These are phyloP conservation scores for Phytophthora ramorum DNA, from an alignment of 352 stramenopile species.

Conservation along the genomic window DNA sequence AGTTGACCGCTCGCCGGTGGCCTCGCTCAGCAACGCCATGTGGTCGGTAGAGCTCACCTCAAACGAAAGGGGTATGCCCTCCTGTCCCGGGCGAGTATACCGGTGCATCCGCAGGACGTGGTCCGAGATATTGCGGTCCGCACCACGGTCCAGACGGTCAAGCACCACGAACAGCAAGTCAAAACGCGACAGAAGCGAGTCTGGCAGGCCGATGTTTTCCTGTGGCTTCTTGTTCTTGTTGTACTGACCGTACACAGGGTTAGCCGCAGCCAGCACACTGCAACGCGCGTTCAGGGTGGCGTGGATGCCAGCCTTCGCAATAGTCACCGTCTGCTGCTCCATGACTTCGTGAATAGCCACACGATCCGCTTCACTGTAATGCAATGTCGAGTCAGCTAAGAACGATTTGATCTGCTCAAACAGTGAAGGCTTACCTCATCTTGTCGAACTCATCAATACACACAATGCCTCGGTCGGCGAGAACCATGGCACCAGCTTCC, in stretches of 20 bases:
- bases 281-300: constrained; percentile 98
- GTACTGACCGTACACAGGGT: constrained; percentile 99
- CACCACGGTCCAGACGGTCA: constrained; percentile 96
- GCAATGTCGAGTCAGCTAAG: constrained; percentile 16
- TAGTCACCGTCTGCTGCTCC: constrained; percentile 99
- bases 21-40: constrained; percentile 70
- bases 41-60: constrained; percentile 85
- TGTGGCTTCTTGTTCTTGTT: constrained; percentile 97
- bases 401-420: not conserved
- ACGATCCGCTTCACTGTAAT: constrained; percentile 92
- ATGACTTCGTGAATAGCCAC: constrained; percentile 99
- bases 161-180: constrained; percentile 99
- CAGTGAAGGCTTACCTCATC: constrained; percentile 84
- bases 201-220: constrained; percentile 99
- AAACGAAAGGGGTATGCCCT: constrained; percentile 91
- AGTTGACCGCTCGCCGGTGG: constrained; percentile 62
- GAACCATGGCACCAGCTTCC: constrained; percentile 99
- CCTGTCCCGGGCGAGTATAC: constrained; percentile 89
- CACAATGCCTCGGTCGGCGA: constrained; percentile 98
- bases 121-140: constrained; percentile 95
- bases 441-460: constrained; percentile 99
- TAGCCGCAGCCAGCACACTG: constrained; percentile 98
- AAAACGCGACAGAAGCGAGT: constrained; percentile 99
- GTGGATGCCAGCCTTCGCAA: constrained; percentile 99
- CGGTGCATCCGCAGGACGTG: constrained; percentile 98